Evolutionary conservation across 176 grass and related monocot genomes (phyloP), one percentile per base, ranked within the genome.

Genomic region (Oryza nivara): DNA sequence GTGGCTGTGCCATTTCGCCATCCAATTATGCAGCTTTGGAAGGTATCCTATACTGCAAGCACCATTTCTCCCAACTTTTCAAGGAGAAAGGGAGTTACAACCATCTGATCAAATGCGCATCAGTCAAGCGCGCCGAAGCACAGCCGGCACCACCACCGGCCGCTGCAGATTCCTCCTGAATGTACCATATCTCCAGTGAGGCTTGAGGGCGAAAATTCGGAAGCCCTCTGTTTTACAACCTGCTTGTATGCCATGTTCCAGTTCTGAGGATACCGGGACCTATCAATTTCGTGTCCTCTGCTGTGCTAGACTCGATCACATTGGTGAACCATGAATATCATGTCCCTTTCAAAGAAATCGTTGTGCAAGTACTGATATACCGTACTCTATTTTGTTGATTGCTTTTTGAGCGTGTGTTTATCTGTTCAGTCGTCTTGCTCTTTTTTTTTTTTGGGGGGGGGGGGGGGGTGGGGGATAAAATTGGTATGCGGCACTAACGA

Each of bases 51-150:
- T 99, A 99, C 83, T 99, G 96, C 91, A 99, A 99, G 52, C 91
- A 94, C 78, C 96, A 99, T 87, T 99, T 99, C 86, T 96, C 93
- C 19, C 96, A 99, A 72, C 96, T 99, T 83, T 99, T 99, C 89
- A 99, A 99, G 88, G 96, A 96, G 92, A 99, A 96, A 86, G 96
- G 96, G 11, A 99, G 96, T 73, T 99, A 99, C 84, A 99, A 94
- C 81, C 93, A 99, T 85, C 85, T 99, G 25, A 91, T 92, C 73
- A 95, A 99, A 75, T 96, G 82, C 2, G 96, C 96, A 12, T 88
- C 93, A 0, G 85, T 92, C 30, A 99, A 92, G 82, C 93, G 91
- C 0, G 58, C 84, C 0, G 85, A 88, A 52, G 87, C 94, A 77
- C 71, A 85, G 12, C 40, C 84, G 20, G 82, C 85, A 15, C 84